Conservation (phyloP, 2,329 filamentous ascomycete genomes). For the Harringtonia lauricola region DNA sequence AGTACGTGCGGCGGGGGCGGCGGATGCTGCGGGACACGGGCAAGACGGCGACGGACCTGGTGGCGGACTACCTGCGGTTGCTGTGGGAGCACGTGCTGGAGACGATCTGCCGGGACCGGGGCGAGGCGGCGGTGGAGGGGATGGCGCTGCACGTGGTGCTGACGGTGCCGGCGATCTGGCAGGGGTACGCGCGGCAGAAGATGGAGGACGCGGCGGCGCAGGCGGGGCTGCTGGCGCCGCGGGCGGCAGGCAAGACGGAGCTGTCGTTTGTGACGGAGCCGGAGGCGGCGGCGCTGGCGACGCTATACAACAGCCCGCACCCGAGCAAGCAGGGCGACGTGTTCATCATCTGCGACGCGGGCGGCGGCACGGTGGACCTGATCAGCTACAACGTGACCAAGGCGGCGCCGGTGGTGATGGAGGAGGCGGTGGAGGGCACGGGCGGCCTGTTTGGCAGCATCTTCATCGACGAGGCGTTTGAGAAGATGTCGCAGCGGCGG, state of each 20-base stretch:
- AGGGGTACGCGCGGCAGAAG: constrained; percentile 21
- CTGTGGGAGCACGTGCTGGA: constrained; percentile 22
- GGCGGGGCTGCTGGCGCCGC: constrained; percentile 24
- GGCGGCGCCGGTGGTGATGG: constrained; percentile 24
- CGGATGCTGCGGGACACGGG: constrained; percentile 4
- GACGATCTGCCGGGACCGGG: constrained; percentile 14
- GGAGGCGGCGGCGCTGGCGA: constrained; percentile 31
- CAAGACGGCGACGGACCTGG: constrained; percentile 15
- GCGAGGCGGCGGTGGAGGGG: constrained; percentile 5
- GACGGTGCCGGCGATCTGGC: constrained; percentile 36
- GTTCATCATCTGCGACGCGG: constrained; percentile 19
- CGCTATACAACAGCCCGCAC: constrained; percentile 20
- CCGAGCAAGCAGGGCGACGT: constrained; percentile 10
- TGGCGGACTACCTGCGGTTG: constrained; percentile 20
- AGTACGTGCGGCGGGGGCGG: constrained; percentile 3
- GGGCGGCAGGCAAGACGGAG: constrained; percentile 16
- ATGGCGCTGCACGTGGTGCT: constrained; percentile 25
- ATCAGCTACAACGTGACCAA: constrained; percentile 36
- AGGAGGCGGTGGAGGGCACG: constrained; percentile 36
- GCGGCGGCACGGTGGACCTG: constrained; percentile 27
- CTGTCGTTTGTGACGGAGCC: constrained; percentile 30
- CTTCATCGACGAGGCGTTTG: constrained; percentile 37
- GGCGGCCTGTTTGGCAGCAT: constrained; percentile 39
- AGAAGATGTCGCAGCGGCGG: constrained; percentile 30
- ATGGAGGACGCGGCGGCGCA: constrained; percentile 24